Percentiles rank a stretch among this genome's conserved stretches.
phyloP scores from a whole-genome alignment of 345 rosid species.

The Lepidium sativum region DNA sequence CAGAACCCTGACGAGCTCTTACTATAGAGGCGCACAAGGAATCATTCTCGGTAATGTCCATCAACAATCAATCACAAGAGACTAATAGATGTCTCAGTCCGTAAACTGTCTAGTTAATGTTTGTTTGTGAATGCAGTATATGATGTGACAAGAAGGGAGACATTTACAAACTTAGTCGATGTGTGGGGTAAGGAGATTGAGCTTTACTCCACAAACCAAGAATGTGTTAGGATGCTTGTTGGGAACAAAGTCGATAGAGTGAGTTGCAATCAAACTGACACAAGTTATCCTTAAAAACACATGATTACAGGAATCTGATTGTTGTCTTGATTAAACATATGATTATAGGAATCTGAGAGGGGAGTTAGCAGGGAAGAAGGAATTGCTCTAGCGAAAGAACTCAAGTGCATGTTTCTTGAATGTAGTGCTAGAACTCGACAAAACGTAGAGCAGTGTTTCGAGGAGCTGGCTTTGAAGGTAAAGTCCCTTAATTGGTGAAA shows the following conservation, averaged over 20 bases:
- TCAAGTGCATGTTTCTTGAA: conserved; percentile 65
- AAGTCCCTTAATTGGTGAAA: background rate
- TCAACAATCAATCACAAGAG: background rate
- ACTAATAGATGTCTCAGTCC: background rate
- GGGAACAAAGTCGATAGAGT: conserved; percentile 94
- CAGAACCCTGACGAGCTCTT: conserved; percentile 86
- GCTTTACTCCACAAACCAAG: conserved; percentile 67
- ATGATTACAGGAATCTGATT: background rate
- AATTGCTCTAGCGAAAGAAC: conserved; percentile 61
- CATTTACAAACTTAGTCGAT: conserved; percentile 76
- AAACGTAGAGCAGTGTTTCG: conserved; percentile 85
- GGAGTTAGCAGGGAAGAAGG: conserved; percentile 89
- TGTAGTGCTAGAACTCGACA: conserved; percentile 89
- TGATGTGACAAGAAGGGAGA: conserved; percentile 86
- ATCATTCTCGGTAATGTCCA: conserved; percentile 69
- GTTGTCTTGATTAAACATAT: conserved; percentile 3
- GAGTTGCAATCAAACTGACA: conserved; percentile 16
- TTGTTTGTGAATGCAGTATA: conserved; percentile 44
- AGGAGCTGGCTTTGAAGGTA: conserved; percentile 88
- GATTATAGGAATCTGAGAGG: conserved; percentile 74
- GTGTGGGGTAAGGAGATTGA: conserved; percentile 95
- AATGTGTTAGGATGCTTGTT: conserved; percentile 88
- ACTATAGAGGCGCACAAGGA: conserved; percentile 92
- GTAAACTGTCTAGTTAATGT: background rate
- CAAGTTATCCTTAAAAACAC: background rate